Evolutionary conservation across 2,329 filamentous ascomycete genomes (phyloP).

Genomic region (Davidsoniella virescens): DNA sequence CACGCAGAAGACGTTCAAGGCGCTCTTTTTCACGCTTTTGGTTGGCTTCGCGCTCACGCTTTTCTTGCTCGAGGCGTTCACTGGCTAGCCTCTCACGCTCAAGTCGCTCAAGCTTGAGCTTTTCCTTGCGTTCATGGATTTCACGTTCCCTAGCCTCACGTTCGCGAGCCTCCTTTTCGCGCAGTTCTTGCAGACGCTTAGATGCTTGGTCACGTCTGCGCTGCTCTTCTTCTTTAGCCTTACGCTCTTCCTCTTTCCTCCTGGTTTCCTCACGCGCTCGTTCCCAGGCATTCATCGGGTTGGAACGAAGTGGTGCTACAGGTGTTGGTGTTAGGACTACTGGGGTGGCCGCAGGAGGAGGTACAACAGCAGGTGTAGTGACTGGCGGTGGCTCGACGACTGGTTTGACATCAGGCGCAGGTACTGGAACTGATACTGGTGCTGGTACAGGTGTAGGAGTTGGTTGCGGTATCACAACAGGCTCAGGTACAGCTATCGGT

Average conservation of each 20-base stretch:
- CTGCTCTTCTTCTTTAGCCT: slow-evolving; percentile 42
- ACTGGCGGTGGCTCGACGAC: not conserved
- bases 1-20: slow-evolving; percentile 13
- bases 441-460: not conserved
- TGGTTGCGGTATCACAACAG: not conserved
- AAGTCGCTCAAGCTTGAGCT: slow-evolving; percentile 12
- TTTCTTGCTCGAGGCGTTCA: slow-evolving; percentile 13
- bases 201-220: slow-evolving; percentile 41
- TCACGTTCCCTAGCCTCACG: slow-evolving; percentile 24
- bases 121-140: slow-evolving; percentile 12
- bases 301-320: not conserved
- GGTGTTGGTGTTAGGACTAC: not conserved
- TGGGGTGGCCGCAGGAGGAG: not conserved
- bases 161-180: slow-evolving; percentile 38
- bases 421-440: not conserved
- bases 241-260: slow-evolving; percentile 47
- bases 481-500: not conserved
- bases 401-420: not conserved
- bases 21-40: slow-evolving; percentile 21
- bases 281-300: slow-evolving; percentile 36
- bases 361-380: not conserved
- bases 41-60: slow-evolving; percentile 9
- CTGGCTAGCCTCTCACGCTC: slow-evolving; percentile 8
- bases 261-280: slow-evolving; percentile 52
- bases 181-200: slow-evolving; percentile 34